phyloP scores from a whole-genome alignment of 768 basidiomycete species.

The Boletus huronensis region DNA sequence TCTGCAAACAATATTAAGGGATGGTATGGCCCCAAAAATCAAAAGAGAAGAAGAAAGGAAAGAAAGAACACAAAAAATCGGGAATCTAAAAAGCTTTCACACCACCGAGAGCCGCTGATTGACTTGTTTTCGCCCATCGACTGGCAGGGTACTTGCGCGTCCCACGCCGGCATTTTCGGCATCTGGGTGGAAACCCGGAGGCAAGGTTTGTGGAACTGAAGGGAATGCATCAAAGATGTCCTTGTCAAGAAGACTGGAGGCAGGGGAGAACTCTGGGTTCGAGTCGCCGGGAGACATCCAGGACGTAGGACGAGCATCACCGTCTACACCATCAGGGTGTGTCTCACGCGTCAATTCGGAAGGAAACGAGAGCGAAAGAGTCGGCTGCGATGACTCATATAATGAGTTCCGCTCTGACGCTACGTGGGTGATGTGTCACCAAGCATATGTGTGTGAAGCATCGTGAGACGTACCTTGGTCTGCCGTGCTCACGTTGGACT shows the following conservation, averaged over 20 bases:
- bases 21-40: not conserved
- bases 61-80: not conserved
- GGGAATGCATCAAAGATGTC: conserved; percentile 72
- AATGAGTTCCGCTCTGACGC: conserved; percentile 27
- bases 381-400: conserved; percentile 26
- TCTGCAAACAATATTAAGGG: conserved; percentile 5
- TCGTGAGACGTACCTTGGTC: conserved; percentile 38
- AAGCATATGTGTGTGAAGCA: not conserved
- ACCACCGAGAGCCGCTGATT: conserved; percentile 24
- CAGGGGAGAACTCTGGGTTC: conserved; percentile 39
- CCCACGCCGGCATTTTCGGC: conserved; percentile 9
- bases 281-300: conserved; percentile 47
- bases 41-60: not conserved
- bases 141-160: conserved; percentile 25
- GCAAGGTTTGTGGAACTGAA: conserved; percentile 54
- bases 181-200: conserved; percentile 28
- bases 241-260: conserved; percentile 44
- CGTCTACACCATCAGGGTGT: conserved; percentile 12
- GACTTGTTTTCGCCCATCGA: conserved; percentile 26
- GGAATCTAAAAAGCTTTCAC: conserved; percentile 17
- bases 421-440: not conserved
- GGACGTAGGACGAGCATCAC: conserved; percentile 37
- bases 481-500: conserved; percentile 46
- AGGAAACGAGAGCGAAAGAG: conserved; percentile 21
- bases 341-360: conserved; percentile 17